These are phyloP conservation scores for Dictyophora rubrovolvata DNA, from an alignment of 768 basidiomycete genomes.

Conservation along the genomic window DNA sequence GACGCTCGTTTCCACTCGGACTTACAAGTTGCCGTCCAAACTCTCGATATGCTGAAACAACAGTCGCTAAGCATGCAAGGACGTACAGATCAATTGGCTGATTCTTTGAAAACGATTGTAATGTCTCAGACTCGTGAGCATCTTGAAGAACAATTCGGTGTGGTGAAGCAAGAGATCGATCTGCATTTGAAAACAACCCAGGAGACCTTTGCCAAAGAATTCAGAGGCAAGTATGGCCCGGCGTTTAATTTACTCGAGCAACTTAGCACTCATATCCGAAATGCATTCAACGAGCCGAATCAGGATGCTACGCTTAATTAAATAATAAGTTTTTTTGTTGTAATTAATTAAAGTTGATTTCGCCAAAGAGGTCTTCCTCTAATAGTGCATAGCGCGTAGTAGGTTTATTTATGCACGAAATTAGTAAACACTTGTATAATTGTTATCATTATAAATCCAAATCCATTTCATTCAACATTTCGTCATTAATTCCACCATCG, in stretches of 20 bases:
- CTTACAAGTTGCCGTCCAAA: background rate
- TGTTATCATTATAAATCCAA: constrained; percentile 17
- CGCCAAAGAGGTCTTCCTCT: too few species aligned
- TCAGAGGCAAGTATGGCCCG: background rate
- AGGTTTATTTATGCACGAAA: too few species aligned
- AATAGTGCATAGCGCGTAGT: too few species aligned
- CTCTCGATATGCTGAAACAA: background rate
- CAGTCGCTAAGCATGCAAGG: background rate
- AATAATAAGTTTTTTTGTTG: background rate
- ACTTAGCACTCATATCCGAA: background rate
- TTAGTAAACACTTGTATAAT: background rate
- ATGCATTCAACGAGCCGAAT: background rate
- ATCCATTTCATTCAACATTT: constrained; percentile 50
- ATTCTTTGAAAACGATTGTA: background rate
- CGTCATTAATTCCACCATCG: constrained; percentile 59
- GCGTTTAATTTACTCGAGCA: background rate
- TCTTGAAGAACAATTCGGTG: background rate
- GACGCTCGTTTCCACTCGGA: background rate
- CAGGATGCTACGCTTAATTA: background rate
- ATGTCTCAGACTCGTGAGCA: background rate
- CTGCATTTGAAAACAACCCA: background rate
- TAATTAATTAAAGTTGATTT: too few species aligned
- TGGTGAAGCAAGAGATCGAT: background rate
- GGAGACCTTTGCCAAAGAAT: background rate
- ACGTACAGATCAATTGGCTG: background rate